phyloP scores from a whole-genome alignment of 2,329 filamentous ascomycete genomes.

The Colletotrichum cordylinicola region DNA sequence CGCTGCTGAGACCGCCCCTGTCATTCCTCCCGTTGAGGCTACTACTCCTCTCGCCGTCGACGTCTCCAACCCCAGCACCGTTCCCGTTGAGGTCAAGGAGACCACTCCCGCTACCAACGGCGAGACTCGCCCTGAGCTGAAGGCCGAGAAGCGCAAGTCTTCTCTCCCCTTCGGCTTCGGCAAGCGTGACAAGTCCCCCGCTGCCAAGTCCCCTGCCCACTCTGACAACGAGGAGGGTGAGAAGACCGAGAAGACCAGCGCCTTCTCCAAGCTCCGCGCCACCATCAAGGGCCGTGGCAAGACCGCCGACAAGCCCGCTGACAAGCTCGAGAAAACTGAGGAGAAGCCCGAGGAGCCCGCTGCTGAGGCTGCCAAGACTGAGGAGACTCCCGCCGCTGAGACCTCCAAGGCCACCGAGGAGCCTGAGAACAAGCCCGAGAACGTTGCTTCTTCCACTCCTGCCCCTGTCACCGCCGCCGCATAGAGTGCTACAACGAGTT shows the following conservation, averaged over 20 bases:
- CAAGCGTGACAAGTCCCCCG: slow-evolving; percentile 50
- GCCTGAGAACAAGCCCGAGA: slow-evolving; percentile 47
- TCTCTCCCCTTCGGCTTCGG: slow-evolving; percentile 77
- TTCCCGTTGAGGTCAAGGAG: slow-evolving; percentile 53
- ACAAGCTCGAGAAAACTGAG: slow-evolving; percentile 32
- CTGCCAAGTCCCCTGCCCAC: slow-evolving; percentile 56
- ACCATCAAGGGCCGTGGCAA: slow-evolving; percentile 56
- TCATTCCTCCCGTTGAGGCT: slow-evolving; percentile 65
- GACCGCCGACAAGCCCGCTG: slow-evolving; percentile 41
- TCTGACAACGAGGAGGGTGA: slow-evolving; percentile 66
- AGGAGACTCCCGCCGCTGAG: slow-evolving; percentile 29
- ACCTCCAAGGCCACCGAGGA: slow-evolving; percentile 38
- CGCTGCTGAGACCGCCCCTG: slow-evolving; percentile 57
- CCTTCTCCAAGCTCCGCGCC: slow-evolving; percentile 66
- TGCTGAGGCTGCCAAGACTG: slow-evolving; percentile 33
- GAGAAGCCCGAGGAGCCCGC: slow-evolving; percentile 28
- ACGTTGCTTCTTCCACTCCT: slow-evolving; percentile 46
- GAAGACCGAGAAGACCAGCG: slow-evolving; percentile 57
- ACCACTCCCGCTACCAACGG: slow-evolving; percentile 47
- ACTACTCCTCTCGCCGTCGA: slow-evolving; percentile 62
- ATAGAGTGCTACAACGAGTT: slow-evolving; percentile 38
- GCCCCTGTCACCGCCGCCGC: slow-evolving; percentile 55
- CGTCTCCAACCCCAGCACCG: slow-evolving; percentile 52
- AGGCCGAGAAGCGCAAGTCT: slow-evolving; percentile 82
- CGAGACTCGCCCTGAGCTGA: slow-evolving; percentile 67